Base-by-base conservation (phyloP, 176 grass and related monocot genomes). In the Lolium multiflorum region DNA sequence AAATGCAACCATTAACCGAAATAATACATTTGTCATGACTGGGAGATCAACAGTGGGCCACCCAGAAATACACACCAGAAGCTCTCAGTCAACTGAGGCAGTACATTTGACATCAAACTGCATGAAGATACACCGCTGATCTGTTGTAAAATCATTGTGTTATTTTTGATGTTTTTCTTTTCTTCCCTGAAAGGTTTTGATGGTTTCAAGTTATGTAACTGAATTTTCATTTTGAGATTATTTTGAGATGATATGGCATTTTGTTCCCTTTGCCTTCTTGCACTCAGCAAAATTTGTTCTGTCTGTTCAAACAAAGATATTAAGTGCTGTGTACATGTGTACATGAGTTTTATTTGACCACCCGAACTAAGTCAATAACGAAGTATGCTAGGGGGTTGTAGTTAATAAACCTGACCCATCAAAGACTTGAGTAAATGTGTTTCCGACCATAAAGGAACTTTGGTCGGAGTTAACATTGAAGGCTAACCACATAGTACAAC, bases 101-200 rank as follows among this genome's bases (percentile, higher is more conserved):
- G 48, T 61, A 71, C 41, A 75, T 69, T 71, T 78, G 0, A 18
- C 62, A 82, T 61, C 43, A 17, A 78, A 46, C 28, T 82, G 44
- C 52, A 71, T 76, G 78, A 85, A 89, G 56, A 85, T 76, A 62
- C 50, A 41, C 39, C 24, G 6, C 39, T 28, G 41, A 18, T 75
- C 70, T 75, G 35, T 66, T 81, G 88, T 85, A 77, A 76, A 89
- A 85, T 76, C 20, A 6, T 89, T 55, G 3, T 55, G 39, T 85
- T 76, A 64, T 20, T 69, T 68, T 60, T 28, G 28, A 28, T 28
- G 28, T 28, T 28, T 28, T 28, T 28, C 28, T 28, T 73, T 15
- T 43, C 49, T 9, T 63, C 15, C 26, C 71, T 50, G 11, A 51
- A 75, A 75, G 79, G 20, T 69, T 68, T 77, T 51, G 12, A 76